Evolutionary conservation across 768 basidiomycete species (phyloP).

Genomic region (Suillus paluster): DNA sequence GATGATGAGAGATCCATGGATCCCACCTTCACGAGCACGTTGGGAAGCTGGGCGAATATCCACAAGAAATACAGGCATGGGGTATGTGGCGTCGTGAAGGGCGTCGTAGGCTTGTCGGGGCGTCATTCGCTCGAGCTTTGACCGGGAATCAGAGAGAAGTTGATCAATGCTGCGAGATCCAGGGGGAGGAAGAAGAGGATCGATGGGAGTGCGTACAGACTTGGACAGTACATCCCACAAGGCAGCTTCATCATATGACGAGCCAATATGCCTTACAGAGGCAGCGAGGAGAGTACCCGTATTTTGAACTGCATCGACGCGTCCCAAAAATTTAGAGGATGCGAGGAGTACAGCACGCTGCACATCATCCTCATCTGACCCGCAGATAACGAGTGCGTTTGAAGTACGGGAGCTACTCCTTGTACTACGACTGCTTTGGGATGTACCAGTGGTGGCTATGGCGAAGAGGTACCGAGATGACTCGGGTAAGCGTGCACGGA

Average conservation of each 20-base stretch:
- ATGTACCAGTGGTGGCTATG: constrained; percentile 52
- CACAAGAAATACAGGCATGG: constrained; percentile 72
- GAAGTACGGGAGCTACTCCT: constrained; percentile 16
- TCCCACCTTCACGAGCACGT: constrained; percentile 58
- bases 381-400: constrained; percentile 61
- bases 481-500: constrained; percentile 47
- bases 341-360: constrained; percentile 69
- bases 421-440: constrained; percentile 20
- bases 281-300: constrained; percentile 45
- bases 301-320: constrained; percentile 47
- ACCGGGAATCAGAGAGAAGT: constrained; percentile 60
- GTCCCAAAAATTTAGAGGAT: constrained; percentile 70
- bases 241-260: constrained; percentile 65
- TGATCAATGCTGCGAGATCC: constrained; percentile 64
- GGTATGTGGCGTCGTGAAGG: constrained; percentile 53
- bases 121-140: constrained; percentile 66
- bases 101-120: constrained; percentile 64
- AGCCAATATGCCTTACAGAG: constrained; percentile 57
- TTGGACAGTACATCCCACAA: constrained; percentile 76
- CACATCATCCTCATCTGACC: constrained; percentile 59
- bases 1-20: constrained; percentile 71
- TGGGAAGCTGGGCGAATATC: constrained; percentile 75
- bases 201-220: constrained; percentile 58
- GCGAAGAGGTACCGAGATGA: constrained; percentile 56
- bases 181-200: constrained; percentile 65